Conservation (phyloP, 2,329 filamentous ascomycete species). For the Colletotrichum sp. region DNA sequence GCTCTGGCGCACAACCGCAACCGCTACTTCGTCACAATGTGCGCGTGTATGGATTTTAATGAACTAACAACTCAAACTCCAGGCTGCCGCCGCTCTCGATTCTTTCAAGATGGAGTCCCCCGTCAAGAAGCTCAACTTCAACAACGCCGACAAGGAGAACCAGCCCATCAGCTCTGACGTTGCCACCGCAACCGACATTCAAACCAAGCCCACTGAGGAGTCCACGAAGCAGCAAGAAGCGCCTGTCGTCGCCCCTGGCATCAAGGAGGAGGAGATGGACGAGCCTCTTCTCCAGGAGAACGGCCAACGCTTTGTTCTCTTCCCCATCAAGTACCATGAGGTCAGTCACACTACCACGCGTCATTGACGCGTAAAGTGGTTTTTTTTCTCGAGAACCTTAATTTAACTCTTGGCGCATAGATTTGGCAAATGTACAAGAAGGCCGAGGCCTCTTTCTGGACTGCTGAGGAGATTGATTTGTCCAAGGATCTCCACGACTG, state of each 20-base stretch:
- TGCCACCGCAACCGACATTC: constrained; percentile 60
- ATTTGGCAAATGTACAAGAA: constrained; percentile 99
- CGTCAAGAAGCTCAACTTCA: constrained; percentile 87
- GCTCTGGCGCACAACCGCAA: constrained; percentile 4
- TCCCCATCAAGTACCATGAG: constrained; percentile 99
- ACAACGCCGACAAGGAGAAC: constrained; percentile 82
- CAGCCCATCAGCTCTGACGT: constrained; percentile 55
- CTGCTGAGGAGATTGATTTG: constrained; percentile 97
- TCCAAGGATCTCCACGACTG: constrained; percentile 99
- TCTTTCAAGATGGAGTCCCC: constrained; percentile 93
- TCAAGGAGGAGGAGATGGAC: constrained; percentile 74
- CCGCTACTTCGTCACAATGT: not conserved
- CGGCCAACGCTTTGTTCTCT: constrained; percentile 93
- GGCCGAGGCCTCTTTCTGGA: constrained; percentile 99
- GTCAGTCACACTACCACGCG: constrained; percentile 64
- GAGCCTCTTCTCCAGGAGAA: constrained; percentile 97
- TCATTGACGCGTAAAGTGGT: constrained; percentile 73
- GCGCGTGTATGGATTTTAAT: not conserved
- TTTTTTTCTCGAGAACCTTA: constrained; percentile 25
- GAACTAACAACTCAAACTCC: constrained; percentile 35
- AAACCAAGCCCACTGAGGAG: constrained; percentile 63
- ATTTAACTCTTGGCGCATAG: constrained; percentile 58
- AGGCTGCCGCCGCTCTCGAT: constrained; percentile 89
- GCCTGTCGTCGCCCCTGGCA: constrained; percentile 48
- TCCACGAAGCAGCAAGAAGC: constrained; percentile 49